Percentiles rank a stretch among this genome's conserved stretches.
Conservation (phyloP, 805 yeast genomes). For the Nakazawaea ishiwadae region DNA sequence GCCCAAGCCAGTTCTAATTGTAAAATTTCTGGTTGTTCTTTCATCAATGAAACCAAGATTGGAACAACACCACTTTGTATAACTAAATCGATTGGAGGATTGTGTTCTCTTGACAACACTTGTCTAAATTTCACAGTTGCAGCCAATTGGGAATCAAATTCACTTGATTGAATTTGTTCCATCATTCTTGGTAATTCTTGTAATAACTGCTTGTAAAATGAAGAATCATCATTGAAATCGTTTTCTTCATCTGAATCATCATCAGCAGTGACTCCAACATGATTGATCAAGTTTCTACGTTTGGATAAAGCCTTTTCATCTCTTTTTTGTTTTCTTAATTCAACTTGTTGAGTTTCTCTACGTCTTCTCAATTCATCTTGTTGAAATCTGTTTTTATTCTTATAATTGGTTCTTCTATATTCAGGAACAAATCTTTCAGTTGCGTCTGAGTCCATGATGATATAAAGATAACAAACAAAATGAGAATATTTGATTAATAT, state of each 20-base stretch:
- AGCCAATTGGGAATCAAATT: slow-evolving; percentile 73
- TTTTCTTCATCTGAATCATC: slow-evolving; percentile 48
- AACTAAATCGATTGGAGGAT: slow-evolving; percentile 94
- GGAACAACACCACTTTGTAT: slow-evolving; percentile 94
- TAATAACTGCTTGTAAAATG: slow-evolving; percentile 44
- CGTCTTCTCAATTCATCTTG: slow-evolving; percentile 97
- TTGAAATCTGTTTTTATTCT: slow-evolving; percentile 89
- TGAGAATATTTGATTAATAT: background rate
- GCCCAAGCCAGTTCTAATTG: slow-evolving; percentile 99
- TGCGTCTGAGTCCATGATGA: slow-evolving; percentile 71
- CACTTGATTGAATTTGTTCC: slow-evolving; percentile 68
- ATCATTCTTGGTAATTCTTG: slow-evolving; percentile 82
- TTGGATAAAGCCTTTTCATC: slow-evolving; percentile 85
- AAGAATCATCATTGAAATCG: slow-evolving; percentile 40
- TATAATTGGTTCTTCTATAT: slow-evolving; percentile 93
- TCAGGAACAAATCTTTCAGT: slow-evolving; percentile 90
- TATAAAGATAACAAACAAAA: no score
- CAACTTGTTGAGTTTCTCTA: slow-evolving; percentile 96
- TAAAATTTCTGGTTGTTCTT: slow-evolving; percentile 73
- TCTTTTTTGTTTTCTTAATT: slow-evolving; percentile 91
- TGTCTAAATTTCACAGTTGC: slow-evolving; percentile 95
- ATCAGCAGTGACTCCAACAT: slow-evolving; percentile 35
- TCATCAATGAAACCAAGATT: slow-evolving; percentile 81
- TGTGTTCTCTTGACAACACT: slow-evolving; percentile 86
- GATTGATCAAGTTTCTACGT: slow-evolving; percentile 71